A percentile compares a stretch with the other conserved stretches of the same genome.
Conservation (phyloP, 108 stramenopile species). For the Skeletonema potamos region DNA sequence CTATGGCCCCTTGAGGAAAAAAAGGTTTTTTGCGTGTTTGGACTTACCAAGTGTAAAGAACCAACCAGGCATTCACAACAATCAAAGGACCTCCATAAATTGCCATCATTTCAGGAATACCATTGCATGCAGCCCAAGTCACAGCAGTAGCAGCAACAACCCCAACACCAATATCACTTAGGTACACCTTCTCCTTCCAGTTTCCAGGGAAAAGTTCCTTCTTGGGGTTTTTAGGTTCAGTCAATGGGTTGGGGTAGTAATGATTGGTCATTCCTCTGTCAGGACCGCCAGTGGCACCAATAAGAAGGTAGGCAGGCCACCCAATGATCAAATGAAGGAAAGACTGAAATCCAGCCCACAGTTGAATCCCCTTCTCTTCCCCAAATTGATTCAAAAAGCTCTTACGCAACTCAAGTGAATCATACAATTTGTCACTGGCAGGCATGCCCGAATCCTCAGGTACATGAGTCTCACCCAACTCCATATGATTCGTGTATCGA, state of each 20-base stretch:
- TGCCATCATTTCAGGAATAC: slow-evolving; percentile 78
- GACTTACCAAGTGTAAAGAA: slow-evolving; percentile 94
- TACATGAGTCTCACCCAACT: slow-evolving; percentile 93
- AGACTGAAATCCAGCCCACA: slow-evolving; percentile 70
- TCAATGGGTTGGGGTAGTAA: slow-evolving; percentile 64
- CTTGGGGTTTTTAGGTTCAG: slow-evolving; percentile 70
- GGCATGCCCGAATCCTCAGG: slow-evolving; percentile 51
- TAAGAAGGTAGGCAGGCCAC: slow-evolving; percentile 86
- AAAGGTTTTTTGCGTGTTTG: not conserved
- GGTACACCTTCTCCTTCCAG: slow-evolving; percentile 89
- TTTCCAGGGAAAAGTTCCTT: slow-evolving; percentile 88
- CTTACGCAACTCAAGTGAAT: slow-evolving; percentile 45
- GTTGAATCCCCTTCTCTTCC: slow-evolving; percentile 54
- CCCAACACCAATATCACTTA: slow-evolving; percentile 90
- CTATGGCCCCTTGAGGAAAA: too few relatives aligned
- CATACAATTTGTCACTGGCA: slow-evolving; percentile 35
- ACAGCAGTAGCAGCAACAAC: slow-evolving; percentile 61
- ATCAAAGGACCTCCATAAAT: slow-evolving; percentile 93
- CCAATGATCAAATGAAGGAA: slow-evolving; percentile 80
- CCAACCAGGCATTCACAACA: slow-evolving; percentile 95
- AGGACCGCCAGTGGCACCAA: slow-evolving; percentile 82
- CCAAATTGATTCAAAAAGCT: slow-evolving; percentile 58
- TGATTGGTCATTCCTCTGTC: slow-evolving; percentile 81
- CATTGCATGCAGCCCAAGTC: slow-evolving; percentile 72
- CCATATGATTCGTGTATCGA: slow-evolving; percentile 93